These are phyloP conservation scores for Diplotaxis tenuifolia DNA, from an alignment of 345 rosid genomes.

Conservation along the genomic window DNA sequence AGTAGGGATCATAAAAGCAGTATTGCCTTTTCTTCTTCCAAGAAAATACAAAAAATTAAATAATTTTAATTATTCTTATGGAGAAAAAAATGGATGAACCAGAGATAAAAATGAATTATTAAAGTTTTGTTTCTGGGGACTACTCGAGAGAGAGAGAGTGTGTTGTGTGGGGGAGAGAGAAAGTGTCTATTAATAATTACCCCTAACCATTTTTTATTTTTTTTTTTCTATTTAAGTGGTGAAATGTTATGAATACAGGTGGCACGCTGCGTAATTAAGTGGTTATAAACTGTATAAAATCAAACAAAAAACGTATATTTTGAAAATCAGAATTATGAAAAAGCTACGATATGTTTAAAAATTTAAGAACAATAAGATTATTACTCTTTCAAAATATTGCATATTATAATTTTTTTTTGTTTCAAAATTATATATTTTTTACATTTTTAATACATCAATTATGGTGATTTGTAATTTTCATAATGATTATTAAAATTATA, in stretches of 20 bases:
- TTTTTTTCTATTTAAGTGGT: not conserved
- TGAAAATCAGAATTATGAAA: too few species aligned
- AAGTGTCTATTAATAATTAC: not conserved
- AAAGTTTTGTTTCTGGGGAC: not conserved
- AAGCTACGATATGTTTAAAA: too few species aligned
- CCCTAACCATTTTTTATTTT: not conserved
- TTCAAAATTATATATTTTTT: too few species aligned
- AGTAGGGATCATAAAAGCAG: slow-evolving; percentile 27
- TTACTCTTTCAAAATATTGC: too few species aligned
- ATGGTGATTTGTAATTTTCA: too few species aligned
- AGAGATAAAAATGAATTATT: not conserved
- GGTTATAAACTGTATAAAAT: too few species aligned
- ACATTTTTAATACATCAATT: too few species aligned
- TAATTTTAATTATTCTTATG: slow-evolving; percentile 19
- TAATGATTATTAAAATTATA: too few species aligned
- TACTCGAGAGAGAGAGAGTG: not conserved
- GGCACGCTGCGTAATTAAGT: slow-evolving; percentile 9
- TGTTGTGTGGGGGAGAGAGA: not conserved
- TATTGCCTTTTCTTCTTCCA: not conserved
- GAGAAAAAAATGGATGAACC: slow-evolving; percentile 16
- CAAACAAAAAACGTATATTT: too few species aligned
- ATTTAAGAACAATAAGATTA: too few species aligned
- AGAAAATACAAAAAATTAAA: not conserved
- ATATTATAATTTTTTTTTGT: too few species aligned
- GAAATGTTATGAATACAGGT: slow-evolving; percentile 9